Evolutionary conservation across 106 monocot species (phyloP), one percentile per base, ranked within the genome.

Genomic region (Ottelia alismoides): DNA sequence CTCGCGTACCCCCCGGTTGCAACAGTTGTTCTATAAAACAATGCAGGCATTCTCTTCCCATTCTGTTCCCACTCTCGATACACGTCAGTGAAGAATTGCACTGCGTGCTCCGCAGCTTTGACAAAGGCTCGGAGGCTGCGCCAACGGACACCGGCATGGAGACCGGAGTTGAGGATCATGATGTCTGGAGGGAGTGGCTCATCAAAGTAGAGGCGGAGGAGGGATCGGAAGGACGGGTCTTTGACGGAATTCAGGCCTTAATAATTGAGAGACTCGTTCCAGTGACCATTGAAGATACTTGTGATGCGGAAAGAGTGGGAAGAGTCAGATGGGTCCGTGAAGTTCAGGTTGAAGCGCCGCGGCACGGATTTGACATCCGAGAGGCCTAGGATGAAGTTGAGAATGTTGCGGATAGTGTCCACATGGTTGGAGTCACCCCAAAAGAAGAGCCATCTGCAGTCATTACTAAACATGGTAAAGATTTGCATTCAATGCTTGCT

Each of bases 341-440:
- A 86, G 11, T 4, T 51, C 31, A 0, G 4, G 55, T 92, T 82
- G 60, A 82, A 92, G 4, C 86, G 60, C 25, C 82, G 65, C 0
- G 75, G 59, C 9, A 92, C 76, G 17, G 70, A 32, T 0, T 44
- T 2, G 12, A 73, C 46, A 26, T 75, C 70, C 16, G 56, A 11
- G 2, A 64, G 52, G 1, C 78, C 78, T 21, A 85, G 74, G 3
- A 82, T 76, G 60, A 92, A 85, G 21, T 56, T 76, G 31, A 92
- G 72, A 25, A 92, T 24, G 53, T 92, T 92, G 25, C 92, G 67
- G 44, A 92, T 65, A 20, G 92, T 85, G 67, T 86, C 92, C 9
- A 86, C 78, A 57, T 92, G 85, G 46, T 86, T 86, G 20, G 92
- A 92, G 61, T 92, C 86, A 27, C 92, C 92, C 92, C 92, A 92